These are phyloP conservation scores for Solanum pinnatisectum DNA, from an alignment of 257 asterid species.

Conservation along the genomic window DNA sequence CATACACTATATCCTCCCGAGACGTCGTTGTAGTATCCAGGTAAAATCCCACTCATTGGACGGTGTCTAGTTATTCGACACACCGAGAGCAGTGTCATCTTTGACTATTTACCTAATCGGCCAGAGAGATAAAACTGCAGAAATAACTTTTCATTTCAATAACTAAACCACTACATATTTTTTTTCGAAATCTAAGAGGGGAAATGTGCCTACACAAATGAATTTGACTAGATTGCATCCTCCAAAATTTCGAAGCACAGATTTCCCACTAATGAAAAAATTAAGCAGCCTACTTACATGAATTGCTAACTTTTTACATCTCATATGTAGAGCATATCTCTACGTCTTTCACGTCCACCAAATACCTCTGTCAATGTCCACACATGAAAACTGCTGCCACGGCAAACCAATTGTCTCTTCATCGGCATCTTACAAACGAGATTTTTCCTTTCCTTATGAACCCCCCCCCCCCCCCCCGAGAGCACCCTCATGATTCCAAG, in stretches of 20 bases:
- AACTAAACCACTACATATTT: not conserved
- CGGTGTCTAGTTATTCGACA: not conserved
- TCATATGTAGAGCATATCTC: not conserved
- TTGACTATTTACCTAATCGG: not conserved
- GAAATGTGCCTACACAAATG: constrained; percentile 11
- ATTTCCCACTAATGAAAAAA: constrained; percentile 7
- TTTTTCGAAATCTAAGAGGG: not conserved
- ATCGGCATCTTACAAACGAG: not conserved
- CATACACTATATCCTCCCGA: not conserved
- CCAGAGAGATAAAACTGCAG: not conserved
- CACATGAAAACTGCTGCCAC: not conserved
- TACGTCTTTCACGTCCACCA: not conserved
- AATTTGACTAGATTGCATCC: not conserved
- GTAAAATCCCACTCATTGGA: not conserved
- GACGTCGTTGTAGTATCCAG: no score
- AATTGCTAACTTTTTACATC: not conserved
- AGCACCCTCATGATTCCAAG: constrained; percentile 32
- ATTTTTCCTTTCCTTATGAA: not conserved
- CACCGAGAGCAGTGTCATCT: not conserved
- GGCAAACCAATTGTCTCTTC: not conserved
- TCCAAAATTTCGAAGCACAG: constrained; percentile 17
- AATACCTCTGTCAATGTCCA: not conserved
- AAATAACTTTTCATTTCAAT: not conserved
- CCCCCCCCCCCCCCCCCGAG: constrained; percentile 45
- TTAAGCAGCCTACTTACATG: constrained; percentile 3